phyloP scores from a whole-genome alignment of 495 filamentous ascomycete genomes.

The Annulohypoxylon nitens region DNA sequence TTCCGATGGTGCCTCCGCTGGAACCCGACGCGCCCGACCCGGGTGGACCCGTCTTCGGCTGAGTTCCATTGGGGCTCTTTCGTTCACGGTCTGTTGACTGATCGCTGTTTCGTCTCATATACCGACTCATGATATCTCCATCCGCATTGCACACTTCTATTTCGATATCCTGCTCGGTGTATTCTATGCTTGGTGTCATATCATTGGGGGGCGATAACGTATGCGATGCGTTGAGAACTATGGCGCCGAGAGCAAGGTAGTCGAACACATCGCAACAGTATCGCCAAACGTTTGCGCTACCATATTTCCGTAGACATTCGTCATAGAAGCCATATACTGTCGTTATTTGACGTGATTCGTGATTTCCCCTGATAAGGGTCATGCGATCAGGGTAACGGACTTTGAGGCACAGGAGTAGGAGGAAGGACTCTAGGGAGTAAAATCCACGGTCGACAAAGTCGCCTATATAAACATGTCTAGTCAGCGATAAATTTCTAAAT shows the following conservation, averaged over 20 bases:
- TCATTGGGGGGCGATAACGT: slow-evolving; percentile 68
- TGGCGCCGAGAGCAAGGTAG: slow-evolving; percentile 93
- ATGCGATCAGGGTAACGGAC: slow-evolving; percentile 98
- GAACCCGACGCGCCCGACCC: slow-evolving; percentile 81
- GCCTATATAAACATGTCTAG: slow-evolving; percentile 59
- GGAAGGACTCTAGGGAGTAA: slow-evolving; percentile 96
- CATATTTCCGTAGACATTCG: slow-evolving; percentile 97
- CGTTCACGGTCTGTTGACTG: slow-evolving; percentile 35
- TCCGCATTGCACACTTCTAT: slow-evolving; percentile 90
- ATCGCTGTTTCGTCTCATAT: slow-evolving; percentile 51
- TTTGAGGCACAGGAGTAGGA: slow-evolving; percentile 94
- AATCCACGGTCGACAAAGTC: slow-evolving; percentile 99
- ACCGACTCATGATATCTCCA: slow-evolving; percentile 80
- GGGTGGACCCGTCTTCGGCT: slow-evolving; percentile 73
- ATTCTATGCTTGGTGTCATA: slow-evolving; percentile 59
- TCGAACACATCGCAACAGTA: slow-evolving; percentile 99
- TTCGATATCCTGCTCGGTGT: slow-evolving; percentile 79
- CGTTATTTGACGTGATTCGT: slow-evolving; percentile 97
- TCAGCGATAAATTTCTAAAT: slow-evolving; percentile 31
- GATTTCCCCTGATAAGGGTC: slow-evolving; percentile 95
- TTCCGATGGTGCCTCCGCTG: slow-evolving; percentile 72
- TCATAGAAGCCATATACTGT: slow-evolving; percentile 99
- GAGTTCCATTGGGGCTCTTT: slow-evolving; percentile 57
- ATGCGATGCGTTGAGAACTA: slow-evolving; percentile 90
- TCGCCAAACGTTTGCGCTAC: slow-evolving; percentile 96